Evolutionary conservation across 257 asterid species (phyloP), one percentile per base, ranked within the genome.

Genomic region (Solanum piurae): DNA sequence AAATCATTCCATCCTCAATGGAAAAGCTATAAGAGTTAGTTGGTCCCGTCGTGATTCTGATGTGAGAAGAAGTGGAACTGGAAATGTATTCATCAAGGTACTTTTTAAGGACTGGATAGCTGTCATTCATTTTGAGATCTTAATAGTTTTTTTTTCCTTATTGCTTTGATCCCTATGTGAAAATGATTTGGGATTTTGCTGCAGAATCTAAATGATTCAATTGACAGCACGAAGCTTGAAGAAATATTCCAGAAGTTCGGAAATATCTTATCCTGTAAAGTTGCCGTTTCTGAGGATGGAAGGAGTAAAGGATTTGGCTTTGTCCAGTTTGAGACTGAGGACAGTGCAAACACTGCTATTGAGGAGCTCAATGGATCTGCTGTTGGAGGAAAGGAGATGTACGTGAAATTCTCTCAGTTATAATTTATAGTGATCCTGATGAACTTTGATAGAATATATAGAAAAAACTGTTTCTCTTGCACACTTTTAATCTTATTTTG

Each of bases 11-110:
- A 77, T 49, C 6, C 80, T 94, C 44, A 90, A 93, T 31, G 98
- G 95, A 33, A 93, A 90, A 90, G 87, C 64, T 13, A 91, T 95
- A 83, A 91, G 96, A 75, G 87, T 95, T 73, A 85, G 89, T 72
- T 93, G 93, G 92, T 93, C 98, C 10, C 88, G 82, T 52, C 89
- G 93, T 52, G 95, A 93, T 84, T 87, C 95, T 23, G 89, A 60
- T 87, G 87, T 86, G 12, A 92, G 96, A 36, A 92, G 74, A 86
- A 94, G 92, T 60, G 93, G 90, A 69, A 52, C 88, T 34, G 97
- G 94, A 7, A 95, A 93, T 87, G 88, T 95, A 21, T 95, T 93
- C 83, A 88, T 95, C 29, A 95, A 95, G 96, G 98, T 94, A 90
- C 71, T 20, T 9, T 64, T 40, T 86, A 58, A 79, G 31, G 37